Percentiles rank a stretch among this genome's conserved stretches.
Evolutionary conservation across 148 eudicot species (phyloP).

Genomic region (Camellia sinensis): DNA sequence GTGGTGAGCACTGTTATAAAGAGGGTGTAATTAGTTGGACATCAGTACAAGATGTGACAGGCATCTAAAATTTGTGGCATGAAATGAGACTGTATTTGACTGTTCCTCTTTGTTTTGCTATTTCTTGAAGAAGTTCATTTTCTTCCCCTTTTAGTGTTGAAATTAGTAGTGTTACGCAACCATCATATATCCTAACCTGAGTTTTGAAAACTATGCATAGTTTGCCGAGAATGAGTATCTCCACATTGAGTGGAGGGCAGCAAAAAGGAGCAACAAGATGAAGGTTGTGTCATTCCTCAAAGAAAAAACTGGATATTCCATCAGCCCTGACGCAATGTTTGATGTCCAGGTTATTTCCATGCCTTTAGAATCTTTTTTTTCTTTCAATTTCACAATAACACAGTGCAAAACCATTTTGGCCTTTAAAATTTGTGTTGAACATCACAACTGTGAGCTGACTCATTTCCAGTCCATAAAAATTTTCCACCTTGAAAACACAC

Average conservation of each 20-base stretch:
- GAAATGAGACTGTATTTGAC: neutral
- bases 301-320: constrained; percentile 78
- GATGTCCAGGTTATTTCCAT: constrained; percentile 71
- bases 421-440: neutral
- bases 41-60: neutral
- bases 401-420: constrained; percentile 2
- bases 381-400: constrained; percentile 1
- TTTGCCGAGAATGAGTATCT: constrained; percentile 82
- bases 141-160: neutral
- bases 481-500: neutral
- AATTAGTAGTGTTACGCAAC: neutral
- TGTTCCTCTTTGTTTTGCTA: constrained; percentile 7
- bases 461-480: neutral
- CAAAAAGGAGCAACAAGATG: constrained; percentile 76
- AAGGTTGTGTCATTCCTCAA: constrained; percentile 63
- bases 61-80: neutral
- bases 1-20: neutral
- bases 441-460: neutral
- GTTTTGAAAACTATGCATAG: constrained; percentile 30
- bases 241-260: constrained; percentile 82
- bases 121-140: neutral
- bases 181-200: neutral
- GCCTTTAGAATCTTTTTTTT: neutral
- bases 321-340: constrained; percentile 94
- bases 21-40: neutral